phyloP scores from a whole-genome alignment of 805 yeast genomes.

The Candida chilensis region DNA sequence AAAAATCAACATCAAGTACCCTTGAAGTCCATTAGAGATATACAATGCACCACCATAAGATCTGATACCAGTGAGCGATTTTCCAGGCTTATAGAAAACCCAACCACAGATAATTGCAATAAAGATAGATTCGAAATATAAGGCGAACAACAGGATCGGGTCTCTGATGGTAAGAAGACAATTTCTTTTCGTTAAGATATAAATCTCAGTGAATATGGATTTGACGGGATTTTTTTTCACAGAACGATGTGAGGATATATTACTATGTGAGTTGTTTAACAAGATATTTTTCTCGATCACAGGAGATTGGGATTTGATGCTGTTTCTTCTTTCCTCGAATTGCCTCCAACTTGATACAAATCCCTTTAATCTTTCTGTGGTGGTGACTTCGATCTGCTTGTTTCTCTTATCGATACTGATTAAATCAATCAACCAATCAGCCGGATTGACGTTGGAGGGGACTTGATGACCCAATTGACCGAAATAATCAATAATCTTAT shows the following conservation, averaged over 20 bases:
- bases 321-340: constrained; percentile 7
- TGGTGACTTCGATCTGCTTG: constrained; percentile 18
- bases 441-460: constrained; percentile 47
- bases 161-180: constrained; percentile 22
- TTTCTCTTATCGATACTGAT: constrained; percentile 47
- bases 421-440: constrained; percentile 49
- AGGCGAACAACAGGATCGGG: constrained; percentile 15
- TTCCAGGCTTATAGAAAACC: constrained; percentile 61
- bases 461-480: constrained; percentile 28
- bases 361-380: constrained; percentile 18
- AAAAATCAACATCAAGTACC: constrained; percentile 45
- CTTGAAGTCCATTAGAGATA: constrained; percentile 42
- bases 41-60: constrained; percentile 46
- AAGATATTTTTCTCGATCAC: no score
- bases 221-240: background rate
- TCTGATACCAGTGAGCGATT: constrained; percentile 55
- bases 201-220: constrained; percentile 16
- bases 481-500: constrained; percentile 43
- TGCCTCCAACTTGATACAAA: constrained; percentile 28
- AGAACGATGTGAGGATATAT: background rate
- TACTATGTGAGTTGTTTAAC: background rate
- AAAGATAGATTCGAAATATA: constrained; percentile 30
- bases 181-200: constrained; percentile 21
- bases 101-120: constrained; percentile 65
- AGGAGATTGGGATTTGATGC: no score